Evolutionary conservation across 2,329 filamentous ascomycete species (phyloP).

Genomic region (Hymenoscyphus scutula): DNA sequence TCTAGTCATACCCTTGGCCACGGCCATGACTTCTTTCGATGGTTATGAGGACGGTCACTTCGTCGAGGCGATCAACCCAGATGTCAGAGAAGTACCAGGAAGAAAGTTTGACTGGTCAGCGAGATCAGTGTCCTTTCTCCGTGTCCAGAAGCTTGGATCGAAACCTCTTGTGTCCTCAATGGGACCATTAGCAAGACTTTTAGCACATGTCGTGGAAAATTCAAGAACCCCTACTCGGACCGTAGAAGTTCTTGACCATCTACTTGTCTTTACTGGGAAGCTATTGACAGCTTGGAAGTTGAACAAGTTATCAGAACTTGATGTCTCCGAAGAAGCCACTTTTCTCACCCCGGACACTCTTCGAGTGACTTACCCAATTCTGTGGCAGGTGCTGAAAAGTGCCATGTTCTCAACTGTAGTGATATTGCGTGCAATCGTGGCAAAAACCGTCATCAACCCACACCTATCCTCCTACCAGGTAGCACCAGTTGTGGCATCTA

Average conservation of each 20-base stretch:
- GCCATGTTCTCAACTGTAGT: slow-evolving; percentile 64
- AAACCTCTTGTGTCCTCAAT: slow-evolving; percentile 59
- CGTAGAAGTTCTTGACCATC: slow-evolving; percentile 48
- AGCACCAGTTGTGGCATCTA: slow-evolving; percentile 59
- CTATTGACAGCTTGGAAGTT: slow-evolving; percentile 65
- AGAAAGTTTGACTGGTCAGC: slow-evolving; percentile 59
- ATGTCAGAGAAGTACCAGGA: slow-evolving; percentile 50
- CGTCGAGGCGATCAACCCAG: slow-evolving; percentile 58
- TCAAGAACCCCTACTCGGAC: slow-evolving; percentile 45
- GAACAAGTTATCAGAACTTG: slow-evolving; percentile 65
- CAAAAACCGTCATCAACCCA: slow-evolving; percentile 55
- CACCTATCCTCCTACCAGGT: slow-evolving; percentile 46
- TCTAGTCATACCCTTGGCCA: slow-evolving; percentile 57
- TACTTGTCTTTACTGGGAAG: slow-evolving; percentile 44
- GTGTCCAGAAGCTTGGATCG: slow-evolving; percentile 53
- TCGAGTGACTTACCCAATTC: slow-evolving; percentile 54
- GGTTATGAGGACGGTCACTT: slow-evolving; percentile 66
- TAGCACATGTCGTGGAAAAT: slow-evolving; percentile 60
- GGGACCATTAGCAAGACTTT: slow-evolving; percentile 60
- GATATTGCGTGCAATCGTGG: slow-evolving; percentile 57
- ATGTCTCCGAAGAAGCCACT: slow-evolving; percentile 56
- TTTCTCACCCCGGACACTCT: slow-evolving; percentile 58
- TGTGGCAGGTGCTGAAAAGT: slow-evolving; percentile 65
- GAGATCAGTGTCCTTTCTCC: slow-evolving; percentile 54
- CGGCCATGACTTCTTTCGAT: slow-evolving; percentile 56